These are phyloP conservation scores for Meyerozyma carpophila DNA, from an alignment of 1,139 yeast species.

Conservation along the genomic window DNA sequence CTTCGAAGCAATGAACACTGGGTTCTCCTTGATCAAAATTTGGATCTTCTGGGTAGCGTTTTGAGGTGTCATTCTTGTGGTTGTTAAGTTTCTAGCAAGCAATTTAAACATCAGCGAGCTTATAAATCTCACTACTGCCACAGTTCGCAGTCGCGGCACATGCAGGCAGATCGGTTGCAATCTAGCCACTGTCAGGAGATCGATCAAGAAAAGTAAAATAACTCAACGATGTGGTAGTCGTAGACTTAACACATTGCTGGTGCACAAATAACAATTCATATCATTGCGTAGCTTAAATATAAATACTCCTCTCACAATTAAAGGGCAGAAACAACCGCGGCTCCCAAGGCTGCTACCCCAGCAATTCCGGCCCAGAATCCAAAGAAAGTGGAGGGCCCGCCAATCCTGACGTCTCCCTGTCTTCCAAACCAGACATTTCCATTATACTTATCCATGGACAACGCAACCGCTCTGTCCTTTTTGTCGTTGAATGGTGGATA, in stretches of 20 bases:
- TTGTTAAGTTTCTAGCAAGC: not conserved
- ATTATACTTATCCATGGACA: slow-evolving; percentile 23
- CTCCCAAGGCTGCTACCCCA: slow-evolving; percentile 22
- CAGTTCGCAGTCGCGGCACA: not conserved
- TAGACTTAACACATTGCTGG: too few species aligned
- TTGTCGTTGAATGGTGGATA: slow-evolving; percentile 59
- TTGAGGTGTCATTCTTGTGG: slow-evolving; percentile 27
- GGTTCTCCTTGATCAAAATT: slow-evolving; percentile 57
- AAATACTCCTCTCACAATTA: not conserved
- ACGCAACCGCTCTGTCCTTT: slow-evolving; percentile 25
- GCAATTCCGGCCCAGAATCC: slow-evolving; percentile 28
- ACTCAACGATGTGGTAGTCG: too few species aligned
- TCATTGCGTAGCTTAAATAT: not conserved
- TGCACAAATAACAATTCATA: not conserved
- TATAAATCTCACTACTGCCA: not conserved
- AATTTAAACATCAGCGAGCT: not conserved
- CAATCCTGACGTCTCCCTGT: slow-evolving; percentile 26
- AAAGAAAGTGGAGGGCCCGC: slow-evolving; percentile 33
- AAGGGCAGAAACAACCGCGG: not conserved
- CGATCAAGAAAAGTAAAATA: too few species aligned
- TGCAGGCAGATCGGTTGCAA: not conserved
- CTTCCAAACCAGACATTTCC: slow-evolving; percentile 34
- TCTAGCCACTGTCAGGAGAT: not conserved
- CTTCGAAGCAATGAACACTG: slow-evolving; percentile 83
- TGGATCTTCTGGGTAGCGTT: slow-evolving; percentile 55